Evolutionary conservation across 257 asterid species (phyloP).

Genomic region (Primulina eburnea): DNA sequence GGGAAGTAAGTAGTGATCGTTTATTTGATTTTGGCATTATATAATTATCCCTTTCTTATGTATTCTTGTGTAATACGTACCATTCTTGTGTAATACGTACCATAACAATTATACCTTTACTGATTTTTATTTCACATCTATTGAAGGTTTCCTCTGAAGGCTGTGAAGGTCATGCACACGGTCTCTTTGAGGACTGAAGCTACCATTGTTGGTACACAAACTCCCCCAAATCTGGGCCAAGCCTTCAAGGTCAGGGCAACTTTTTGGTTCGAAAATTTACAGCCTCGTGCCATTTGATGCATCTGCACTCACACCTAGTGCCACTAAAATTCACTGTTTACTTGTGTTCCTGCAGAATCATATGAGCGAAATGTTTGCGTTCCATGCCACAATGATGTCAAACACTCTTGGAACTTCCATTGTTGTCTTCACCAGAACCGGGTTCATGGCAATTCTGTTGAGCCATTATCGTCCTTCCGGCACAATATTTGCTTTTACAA

Average conservation of each 20-base stretch:
- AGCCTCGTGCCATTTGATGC: not conserved
- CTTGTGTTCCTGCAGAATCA: constrained; percentile 66
- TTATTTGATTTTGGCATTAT: constrained; percentile 5
- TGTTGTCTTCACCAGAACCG: constrained; percentile 90
- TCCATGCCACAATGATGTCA: constrained; percentile 97
- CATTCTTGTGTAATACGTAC: constrained; percentile 7
- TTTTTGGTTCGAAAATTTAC: constrained; percentile 7
- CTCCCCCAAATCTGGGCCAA: constrained; percentile 75
- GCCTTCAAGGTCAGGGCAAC: constrained; percentile 71
- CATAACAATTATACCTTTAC: constrained; percentile 12
- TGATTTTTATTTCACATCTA: constrained; percentile 16
- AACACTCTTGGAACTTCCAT: constrained; percentile 91
- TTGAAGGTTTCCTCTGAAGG: constrained; percentile 79
- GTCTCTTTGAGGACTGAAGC: constrained; percentile 92
- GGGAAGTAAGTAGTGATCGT: constrained; percentile 64
- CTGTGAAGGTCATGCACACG: constrained; percentile 96
- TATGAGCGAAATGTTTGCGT: constrained; percentile 98
- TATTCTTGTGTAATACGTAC: constrained; percentile 1
- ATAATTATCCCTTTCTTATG: constrained; percentile 12
- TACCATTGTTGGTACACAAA: constrained; percentile 63
- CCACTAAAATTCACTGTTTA: constrained; percentile 12
- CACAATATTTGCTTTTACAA: constrained; percentile 93
- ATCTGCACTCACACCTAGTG: constrained; percentile 2
- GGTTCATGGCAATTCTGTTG: constrained; percentile 90
- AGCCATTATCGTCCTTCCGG: constrained; percentile 97